These are phyloP conservation scores for Narthecium ossifragum DNA, from an alignment of 106 monocot species.

Conservation along the genomic window DNA sequence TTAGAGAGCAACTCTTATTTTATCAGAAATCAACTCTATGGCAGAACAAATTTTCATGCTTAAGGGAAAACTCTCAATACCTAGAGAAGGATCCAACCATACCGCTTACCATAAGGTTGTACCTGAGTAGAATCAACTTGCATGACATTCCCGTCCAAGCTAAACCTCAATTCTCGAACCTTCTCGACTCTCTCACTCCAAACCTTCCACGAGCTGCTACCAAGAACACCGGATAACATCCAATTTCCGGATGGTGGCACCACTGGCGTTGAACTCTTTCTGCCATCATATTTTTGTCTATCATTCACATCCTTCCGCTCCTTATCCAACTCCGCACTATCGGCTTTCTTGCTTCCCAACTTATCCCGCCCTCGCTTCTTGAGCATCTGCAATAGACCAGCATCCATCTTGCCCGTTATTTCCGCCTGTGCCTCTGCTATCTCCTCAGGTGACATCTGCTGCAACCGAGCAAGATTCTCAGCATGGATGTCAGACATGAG, in stretches of 20 bases:
- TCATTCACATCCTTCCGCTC: neutral
- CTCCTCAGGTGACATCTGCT: conserved; percentile 65
- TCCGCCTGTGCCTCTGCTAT: conserved; percentile 82
- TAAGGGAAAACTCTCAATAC: too few species aligned
- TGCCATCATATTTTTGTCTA: neutral
- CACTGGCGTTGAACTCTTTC: conserved; percentile 14
- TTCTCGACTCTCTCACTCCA: conserved; percentile 95
- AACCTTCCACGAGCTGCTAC: conserved; percentile 49
- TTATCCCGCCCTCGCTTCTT: conserved; percentile 59
- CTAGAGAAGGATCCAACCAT: too few species aligned
- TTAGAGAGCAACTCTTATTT: too few species aligned
- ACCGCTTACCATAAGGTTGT: conserved; percentile 34
- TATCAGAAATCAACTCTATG: too few species aligned
- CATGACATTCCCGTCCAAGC: conserved; percentile 68
- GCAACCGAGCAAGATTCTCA: conserved; percentile 63
- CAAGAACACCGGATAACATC: conserved; percentile 13
- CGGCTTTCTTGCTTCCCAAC: conserved; percentile 19
- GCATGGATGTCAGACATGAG: conserved; percentile 54
- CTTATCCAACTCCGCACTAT: conserved; percentile 10
- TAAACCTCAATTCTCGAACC: conserved; percentile 65
- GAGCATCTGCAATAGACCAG: conserved; percentile 58
- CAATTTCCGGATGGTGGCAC: conserved; percentile 6
- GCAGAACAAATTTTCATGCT: too few species aligned
- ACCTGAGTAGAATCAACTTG: conserved; percentile 21
- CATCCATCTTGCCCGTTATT: conserved; percentile 76